A percentile compares a stretch with the other conserved stretches of the same genome.
Evolutionary conservation across 2,329 filamentous ascomycete species (phyloP).

Genomic region (Diaporthe humulicola): DNA sequence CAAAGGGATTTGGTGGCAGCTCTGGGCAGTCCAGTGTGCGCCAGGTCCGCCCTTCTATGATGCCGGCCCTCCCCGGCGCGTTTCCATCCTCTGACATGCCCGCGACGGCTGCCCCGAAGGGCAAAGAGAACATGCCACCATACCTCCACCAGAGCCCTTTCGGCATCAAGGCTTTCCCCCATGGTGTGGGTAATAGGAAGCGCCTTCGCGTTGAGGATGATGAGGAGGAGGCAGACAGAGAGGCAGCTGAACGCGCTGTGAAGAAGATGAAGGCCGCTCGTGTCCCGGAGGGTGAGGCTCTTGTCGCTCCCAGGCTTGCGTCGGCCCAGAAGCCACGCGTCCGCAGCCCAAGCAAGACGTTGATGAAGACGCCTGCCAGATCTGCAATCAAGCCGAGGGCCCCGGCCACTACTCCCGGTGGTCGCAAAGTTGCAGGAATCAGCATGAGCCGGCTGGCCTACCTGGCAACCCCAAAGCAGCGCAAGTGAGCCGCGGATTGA

Average conservation of each 20-base stretch:
- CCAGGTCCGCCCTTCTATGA: constrained; percentile 67
- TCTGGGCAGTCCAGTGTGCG: constrained; percentile 73
- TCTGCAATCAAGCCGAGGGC: constrained; percentile 33
- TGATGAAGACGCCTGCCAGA: constrained; percentile 31
- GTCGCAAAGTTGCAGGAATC: constrained; percentile 27
- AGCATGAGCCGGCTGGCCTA: constrained; percentile 36
- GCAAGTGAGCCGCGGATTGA: constrained; percentile 26
- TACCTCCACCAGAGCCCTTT: constrained; percentile 47
- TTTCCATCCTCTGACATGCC: constrained; percentile 58
- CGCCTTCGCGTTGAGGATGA: constrained; percentile 70
- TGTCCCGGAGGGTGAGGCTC: constrained; percentile 64
- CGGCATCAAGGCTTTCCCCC: constrained; percentile 60
- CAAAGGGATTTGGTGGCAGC: constrained; percentile 67
- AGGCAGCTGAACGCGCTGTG: constrained; percentile 61
- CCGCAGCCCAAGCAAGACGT: constrained; percentile 32
- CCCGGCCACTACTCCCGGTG: constrained; percentile 33
- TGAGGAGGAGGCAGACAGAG: constrained; percentile 66
- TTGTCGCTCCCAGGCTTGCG: constrained; percentile 63
- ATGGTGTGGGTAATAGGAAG: constrained; percentile 77
- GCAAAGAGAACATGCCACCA: constrained; percentile 67
- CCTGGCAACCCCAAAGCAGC: constrained; percentile 38
- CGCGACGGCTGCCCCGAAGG: constrained; percentile 54
- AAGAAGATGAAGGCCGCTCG: constrained; percentile 71
- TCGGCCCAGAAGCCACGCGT: constrained; percentile 28
- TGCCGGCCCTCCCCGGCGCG: constrained; percentile 67